A percentile compares a stretch with the other conserved stretches of the same genome.
These are phyloP conservation scores for Nakazawaea wickerhamii DNA, from an alignment of 805 yeast species.

Conservation along the genomic window DNA sequence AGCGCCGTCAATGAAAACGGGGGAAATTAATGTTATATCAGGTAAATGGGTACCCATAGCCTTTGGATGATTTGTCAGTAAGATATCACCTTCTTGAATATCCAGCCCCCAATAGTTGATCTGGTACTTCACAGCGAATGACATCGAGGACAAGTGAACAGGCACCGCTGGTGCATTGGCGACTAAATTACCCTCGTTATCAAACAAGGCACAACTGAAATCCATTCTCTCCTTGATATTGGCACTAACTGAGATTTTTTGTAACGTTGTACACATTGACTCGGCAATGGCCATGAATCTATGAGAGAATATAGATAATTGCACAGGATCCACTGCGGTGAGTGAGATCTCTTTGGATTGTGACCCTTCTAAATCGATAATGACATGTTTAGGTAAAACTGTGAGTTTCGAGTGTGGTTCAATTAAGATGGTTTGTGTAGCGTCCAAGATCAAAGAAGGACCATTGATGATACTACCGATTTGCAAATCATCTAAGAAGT, in stretches of 20 bases:
- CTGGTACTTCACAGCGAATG: slow-evolving; percentile 33
- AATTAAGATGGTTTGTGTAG: slow-evolving; percentile 32
- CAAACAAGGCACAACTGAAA: slow-evolving; percentile 44
- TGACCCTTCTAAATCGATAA: slow-evolving; percentile 21
- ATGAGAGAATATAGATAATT: slow-evolving; percentile 37
- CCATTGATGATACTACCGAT: slow-evolving; percentile 27
- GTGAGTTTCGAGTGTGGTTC: slow-evolving; percentile 28
- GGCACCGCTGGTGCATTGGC: slow-evolving; percentile 47
- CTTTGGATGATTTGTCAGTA: slow-evolving; percentile 37
- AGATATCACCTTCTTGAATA: slow-evolving; percentile 37
- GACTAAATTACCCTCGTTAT: slow-evolving; percentile 35
- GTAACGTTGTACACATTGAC: slow-evolving; percentile 41
- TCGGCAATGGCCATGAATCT: slow-evolving; percentile 49
- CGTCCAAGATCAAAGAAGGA: slow-evolving; percentile 31
- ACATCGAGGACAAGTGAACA: slow-evolving; percentile 44
- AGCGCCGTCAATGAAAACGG: slow-evolving; percentile 41
- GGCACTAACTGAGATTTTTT: slow-evolving; percentile 38
- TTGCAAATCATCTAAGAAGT: slow-evolving; percentile 22
- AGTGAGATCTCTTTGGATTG: slow-evolving; percentile 22
- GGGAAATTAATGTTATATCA: slow-evolving; percentile 52
- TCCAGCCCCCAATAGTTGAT: slow-evolving; percentile 32
- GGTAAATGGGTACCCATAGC: slow-evolving; percentile 46
- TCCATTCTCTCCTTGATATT: slow-evolving; percentile 45
- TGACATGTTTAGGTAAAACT: slow-evolving; percentile 30
- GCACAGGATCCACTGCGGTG: slow-evolving; percentile 38